Base-by-base conservation (phyloP, 1,284 basidiomycete genomes). In the Cryptococcus floricola region DNA sequence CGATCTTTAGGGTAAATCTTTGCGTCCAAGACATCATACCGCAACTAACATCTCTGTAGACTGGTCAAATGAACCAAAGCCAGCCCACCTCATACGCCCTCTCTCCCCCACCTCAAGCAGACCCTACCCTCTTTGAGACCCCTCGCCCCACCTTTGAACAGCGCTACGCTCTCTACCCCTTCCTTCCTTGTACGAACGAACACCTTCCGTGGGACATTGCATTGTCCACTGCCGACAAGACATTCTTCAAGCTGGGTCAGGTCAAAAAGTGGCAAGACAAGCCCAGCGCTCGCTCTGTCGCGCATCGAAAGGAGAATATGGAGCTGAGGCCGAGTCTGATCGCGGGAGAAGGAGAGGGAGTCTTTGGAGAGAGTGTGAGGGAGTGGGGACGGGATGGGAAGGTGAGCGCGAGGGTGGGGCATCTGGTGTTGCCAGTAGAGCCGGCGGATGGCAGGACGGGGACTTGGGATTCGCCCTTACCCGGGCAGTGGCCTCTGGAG, bases 201-300 rank as follows among this genome's bases (percentile, higher is more conserved):
- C 39, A 54, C 5, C 38, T 64, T 16, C 54, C 58, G 10, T 64
- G 62, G 62, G 50, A 61, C 13, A 19, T 44, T 13, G 27, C 52
- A 14, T 31, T 53, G 7, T 31, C 28, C 5, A 28, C 39, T 10
- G 45, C 34, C 14, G 46, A 41, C 27, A 27, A 57, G n/a, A 37
- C 54, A 13, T 39, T 58, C 5, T 62, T 59, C 53, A 54, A 60
- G 18, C 39, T 61, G 19, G 28, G 48, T 3, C 57, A 58, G 23
- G 50, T 60, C 3, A 47, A 39, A 5, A 34, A 54, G 18, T 64
- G 62, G 60, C 47, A 39, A 16, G 50, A 25, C 16, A 60, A 54
- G 38, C 59, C 59, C 18, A 53, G 50, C 7, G 28, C 45, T 28
- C 39, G 56, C 6, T 56, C 54, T 23, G 28, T 57, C 10, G 59